A percentile compares a stretch with the other conserved stretches of the same genome.
Evolutionary conservation across 768 basidiomycete species (phyloP).

Genomic region (Mycena galopus): DNA sequence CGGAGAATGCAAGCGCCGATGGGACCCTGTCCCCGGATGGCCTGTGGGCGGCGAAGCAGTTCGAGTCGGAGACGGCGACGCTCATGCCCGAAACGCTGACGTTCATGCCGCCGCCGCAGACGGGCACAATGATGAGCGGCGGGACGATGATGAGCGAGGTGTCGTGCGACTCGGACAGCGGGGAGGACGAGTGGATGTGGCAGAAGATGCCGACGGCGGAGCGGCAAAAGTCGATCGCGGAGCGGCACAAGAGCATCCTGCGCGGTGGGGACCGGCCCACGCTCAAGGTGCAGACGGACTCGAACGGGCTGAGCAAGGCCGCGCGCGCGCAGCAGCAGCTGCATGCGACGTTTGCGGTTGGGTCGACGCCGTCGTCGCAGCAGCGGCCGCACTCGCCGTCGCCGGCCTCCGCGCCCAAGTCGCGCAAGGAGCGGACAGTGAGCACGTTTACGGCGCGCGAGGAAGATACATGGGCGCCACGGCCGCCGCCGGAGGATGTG

Average conservation of each 20-base stretch:
- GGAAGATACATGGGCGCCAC: slow-evolving; percentile 87
- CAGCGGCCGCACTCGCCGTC: slow-evolving; percentile 29
- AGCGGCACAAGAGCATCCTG: slow-evolving; percentile 19
- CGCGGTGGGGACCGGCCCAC: slow-evolving; percentile 50
- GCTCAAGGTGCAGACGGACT: slow-evolving; percentile 60
- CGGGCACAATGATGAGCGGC: slow-evolving; percentile 49
- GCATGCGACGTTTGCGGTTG: slow-evolving; percentile 36
- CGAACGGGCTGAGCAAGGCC: slow-evolving; percentile 25
- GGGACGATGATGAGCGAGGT: slow-evolving; percentile 48
- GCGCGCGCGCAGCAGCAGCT: slow-evolving; percentile 8
- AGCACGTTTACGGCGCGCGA: slow-evolving; percentile 74
- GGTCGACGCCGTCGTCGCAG: slow-evolving; percentile 24
- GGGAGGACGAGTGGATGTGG: slow-evolving; percentile 58
- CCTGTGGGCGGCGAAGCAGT: slow-evolving; percentile 19
- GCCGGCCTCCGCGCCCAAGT: slow-evolving; percentile 34
- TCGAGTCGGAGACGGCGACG: slow-evolving; percentile 14
- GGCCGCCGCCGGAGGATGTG: slow-evolving; percentile 92
- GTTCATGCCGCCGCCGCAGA: slow-evolving; percentile 10
- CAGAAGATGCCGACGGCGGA: slow-evolving; percentile 54
- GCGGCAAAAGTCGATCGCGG: slow-evolving; percentile 44
- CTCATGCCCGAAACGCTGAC: slow-evolving; percentile 8
- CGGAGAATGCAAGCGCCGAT: slow-evolving; percentile 27
- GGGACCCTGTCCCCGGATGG: neutral
- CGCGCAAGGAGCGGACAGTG: slow-evolving; percentile 43
- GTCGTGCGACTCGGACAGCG: slow-evolving; percentile 61